Evolutionary conservation across 192 early-diverging fungal genomes (phyloP).

Genomic region (Ambispora gerdemannii): DNA sequence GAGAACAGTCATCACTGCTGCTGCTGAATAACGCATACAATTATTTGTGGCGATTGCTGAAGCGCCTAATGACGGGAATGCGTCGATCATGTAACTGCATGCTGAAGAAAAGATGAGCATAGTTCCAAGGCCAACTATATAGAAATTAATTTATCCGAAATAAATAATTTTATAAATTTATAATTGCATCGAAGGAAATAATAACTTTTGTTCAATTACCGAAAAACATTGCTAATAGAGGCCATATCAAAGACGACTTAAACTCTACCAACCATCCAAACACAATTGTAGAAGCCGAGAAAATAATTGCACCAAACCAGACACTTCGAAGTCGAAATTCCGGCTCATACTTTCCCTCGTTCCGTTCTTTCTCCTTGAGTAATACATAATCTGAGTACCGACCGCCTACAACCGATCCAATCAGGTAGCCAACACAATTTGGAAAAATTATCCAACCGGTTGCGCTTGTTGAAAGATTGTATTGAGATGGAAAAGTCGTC

Average conservation of each 20-base stretch:
- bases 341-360: background rate
- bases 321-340: background rate
- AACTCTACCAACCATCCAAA: background rate
- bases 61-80: background rate
- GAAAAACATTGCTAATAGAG: background rate
- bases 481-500: background rate
- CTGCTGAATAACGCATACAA: background rate
- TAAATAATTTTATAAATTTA: background rate
- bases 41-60: background rate
- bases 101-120: background rate
- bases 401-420: slow-evolving; percentile 43
- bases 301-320: background rate
- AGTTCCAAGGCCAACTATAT: background rate
- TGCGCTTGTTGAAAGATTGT: background rate
- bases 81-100: background rate
- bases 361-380: slow-evolving; percentile 1
- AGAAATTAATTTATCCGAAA: background rate
- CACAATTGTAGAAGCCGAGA: background rate
- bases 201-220: background rate
- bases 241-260: background rate
- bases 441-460: slow-evolving; percentile 30
- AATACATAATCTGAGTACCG: slow-evolving; percentile 41
- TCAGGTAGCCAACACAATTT: slow-evolving; percentile 38
- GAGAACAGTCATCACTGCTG: background rate
- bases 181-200: background rate